Conservation (phyloP, 2,329 filamentous ascomycete genomes). For the Phaeoacremonium minimum region DNA sequence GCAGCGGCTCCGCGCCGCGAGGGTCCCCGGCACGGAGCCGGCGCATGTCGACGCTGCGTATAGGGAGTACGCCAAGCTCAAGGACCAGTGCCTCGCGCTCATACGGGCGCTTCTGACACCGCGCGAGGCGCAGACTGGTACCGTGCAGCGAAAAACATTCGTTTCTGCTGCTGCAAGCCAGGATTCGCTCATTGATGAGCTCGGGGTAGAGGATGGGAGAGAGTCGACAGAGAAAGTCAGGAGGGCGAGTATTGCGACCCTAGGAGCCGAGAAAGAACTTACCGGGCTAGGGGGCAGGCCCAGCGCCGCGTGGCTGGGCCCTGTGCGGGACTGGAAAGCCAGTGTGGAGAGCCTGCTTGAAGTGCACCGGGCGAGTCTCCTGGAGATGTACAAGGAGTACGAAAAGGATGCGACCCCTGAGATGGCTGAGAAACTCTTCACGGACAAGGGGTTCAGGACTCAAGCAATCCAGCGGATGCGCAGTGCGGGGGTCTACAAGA, state of each 20-base stretch:
- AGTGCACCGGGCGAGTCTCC: constrained; percentile 33
- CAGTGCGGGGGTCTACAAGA: constrained; percentile 2
- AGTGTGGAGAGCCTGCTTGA: constrained; percentile 36
- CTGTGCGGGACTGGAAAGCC: constrained; percentile 39
- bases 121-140: background rate
- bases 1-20: constrained; percentile 12
- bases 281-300: background rate
- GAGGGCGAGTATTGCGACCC: background rate
- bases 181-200: background rate
- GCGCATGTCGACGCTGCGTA: constrained; percentile 36
- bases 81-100: constrained; percentile 32
- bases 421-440: constrained; percentile 37
- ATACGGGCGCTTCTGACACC: constrained; percentile 20
- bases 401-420: constrained; percentile 36
- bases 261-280: background rate
- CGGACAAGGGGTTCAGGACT: constrained; percentile 33
- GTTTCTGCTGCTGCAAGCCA: no score
- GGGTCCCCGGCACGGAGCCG: constrained; percentile 6
- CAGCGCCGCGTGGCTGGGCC: constrained; percentile 22
- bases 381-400: constrained; percentile 39
- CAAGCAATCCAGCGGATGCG: constrained; percentile 24
- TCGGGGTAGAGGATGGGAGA: background rate
- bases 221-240: background rate
- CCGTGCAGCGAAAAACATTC: no score
- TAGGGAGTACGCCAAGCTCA: constrained; percentile 36